phyloP scores from a whole-genome alignment of 805 yeast genomes.

The Wickerhamiella bombiphila region DNA sequence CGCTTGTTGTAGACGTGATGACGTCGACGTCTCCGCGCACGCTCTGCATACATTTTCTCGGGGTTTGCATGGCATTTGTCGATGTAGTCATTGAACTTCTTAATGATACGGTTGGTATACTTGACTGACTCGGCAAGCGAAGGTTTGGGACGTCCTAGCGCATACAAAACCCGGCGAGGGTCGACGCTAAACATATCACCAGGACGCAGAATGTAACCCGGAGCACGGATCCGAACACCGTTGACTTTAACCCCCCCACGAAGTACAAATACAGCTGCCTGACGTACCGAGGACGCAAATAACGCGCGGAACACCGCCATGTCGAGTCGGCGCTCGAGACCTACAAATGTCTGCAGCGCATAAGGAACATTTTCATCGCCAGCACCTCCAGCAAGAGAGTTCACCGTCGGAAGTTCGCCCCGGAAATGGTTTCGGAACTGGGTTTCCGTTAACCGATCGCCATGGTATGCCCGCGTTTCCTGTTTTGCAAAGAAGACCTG shows the following conservation, averaged over 20 bases:
- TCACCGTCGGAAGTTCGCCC: constrained; percentile 1
- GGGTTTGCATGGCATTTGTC: constrained; percentile 44
- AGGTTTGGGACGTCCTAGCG: constrained; percentile 79
- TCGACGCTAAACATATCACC: constrained; percentile 80
- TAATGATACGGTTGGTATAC: constrained; percentile 57
- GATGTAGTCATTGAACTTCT: constrained; percentile 63
- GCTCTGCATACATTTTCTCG: constrained; percentile 34
- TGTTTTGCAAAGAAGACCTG: constrained; percentile 86
- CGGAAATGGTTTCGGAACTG: constrained; percentile 64
- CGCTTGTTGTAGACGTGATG: constrained; percentile 16
- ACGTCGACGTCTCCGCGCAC: constrained; percentile 15
- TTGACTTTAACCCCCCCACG: constrained; percentile 76
- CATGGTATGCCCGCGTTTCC: constrained; percentile 90
- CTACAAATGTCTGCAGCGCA: constrained; percentile 76
- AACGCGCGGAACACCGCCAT: constrained; percentile 79
- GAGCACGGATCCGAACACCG: constrained; percentile 63
- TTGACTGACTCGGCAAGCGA: constrained; percentile 49
- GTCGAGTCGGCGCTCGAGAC: constrained; percentile 77
- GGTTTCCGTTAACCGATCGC: constrained; percentile 77
- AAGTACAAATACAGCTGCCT: constrained; percentile 76
- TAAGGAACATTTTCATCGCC: constrained; percentile 45
- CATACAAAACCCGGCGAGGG: constrained; percentile 73
- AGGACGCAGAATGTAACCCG: constrained; percentile 59
- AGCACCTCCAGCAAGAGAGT: constrained; percentile 1
- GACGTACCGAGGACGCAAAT: constrained; percentile 88